These are phyloP conservation scores for Cyanodermella asteris DNA, from an alignment of 2,329 filamentous ascomycete species.

Conservation along the genomic window DNA sequence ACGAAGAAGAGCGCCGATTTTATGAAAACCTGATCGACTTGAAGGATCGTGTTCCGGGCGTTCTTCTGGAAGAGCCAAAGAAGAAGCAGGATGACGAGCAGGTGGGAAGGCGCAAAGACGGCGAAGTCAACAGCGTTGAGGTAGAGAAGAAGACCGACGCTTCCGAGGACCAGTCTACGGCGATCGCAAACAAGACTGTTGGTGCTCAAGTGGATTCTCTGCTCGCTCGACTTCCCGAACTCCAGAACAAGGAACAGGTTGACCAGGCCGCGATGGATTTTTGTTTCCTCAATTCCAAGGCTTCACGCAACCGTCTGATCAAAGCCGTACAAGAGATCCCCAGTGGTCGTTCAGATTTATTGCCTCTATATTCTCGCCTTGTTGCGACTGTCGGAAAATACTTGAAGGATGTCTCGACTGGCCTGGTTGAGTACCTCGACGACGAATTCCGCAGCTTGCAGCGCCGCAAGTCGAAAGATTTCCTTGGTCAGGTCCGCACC, in stretches of 20 bases:
- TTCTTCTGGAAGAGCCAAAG: slow-evolving; percentile 80
- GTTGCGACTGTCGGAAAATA: slow-evolving; percentile 86
- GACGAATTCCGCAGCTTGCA: slow-evolving; percentile 94
- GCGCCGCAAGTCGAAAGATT: slow-evolving; percentile 92
- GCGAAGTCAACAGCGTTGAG: slow-evolving; percentile 23
- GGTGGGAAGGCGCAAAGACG: slow-evolving; percentile 51
- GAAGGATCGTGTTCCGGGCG: slow-evolving; percentile 84
- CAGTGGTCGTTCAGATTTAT: slow-evolving; percentile 74
- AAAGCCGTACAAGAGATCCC: slow-evolving; percentile 88
- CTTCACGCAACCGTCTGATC: slow-evolving; percentile 78
- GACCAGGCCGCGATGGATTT: slow-evolving; percentile 91
- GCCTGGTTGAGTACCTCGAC: slow-evolving; percentile 76
- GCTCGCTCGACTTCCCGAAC: slow-evolving; percentile 65
- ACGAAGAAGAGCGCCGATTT: slow-evolving; percentile 91
- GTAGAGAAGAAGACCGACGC: slow-evolving; percentile 19
- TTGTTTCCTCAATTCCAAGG: slow-evolving; percentile 95
- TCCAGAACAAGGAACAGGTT: slow-evolving; percentile 76
- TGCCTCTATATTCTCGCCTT: slow-evolving; percentile 79
- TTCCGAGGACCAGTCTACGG: slow-evolving; percentile 66
- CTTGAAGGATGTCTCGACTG: slow-evolving; percentile 83
- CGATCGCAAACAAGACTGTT: slow-evolving; percentile 93
- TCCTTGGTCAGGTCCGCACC: slow-evolving; percentile 78
- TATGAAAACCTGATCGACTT: slow-evolving; percentile 93
- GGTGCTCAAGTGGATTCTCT: slow-evolving; percentile 90
- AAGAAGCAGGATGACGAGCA: slow-evolving; percentile 83